A percentile compares a stretch with the other conserved stretches of the same genome.
Conservation (phyloP, 805 yeast species). For the Candida berthetii region DNA sequence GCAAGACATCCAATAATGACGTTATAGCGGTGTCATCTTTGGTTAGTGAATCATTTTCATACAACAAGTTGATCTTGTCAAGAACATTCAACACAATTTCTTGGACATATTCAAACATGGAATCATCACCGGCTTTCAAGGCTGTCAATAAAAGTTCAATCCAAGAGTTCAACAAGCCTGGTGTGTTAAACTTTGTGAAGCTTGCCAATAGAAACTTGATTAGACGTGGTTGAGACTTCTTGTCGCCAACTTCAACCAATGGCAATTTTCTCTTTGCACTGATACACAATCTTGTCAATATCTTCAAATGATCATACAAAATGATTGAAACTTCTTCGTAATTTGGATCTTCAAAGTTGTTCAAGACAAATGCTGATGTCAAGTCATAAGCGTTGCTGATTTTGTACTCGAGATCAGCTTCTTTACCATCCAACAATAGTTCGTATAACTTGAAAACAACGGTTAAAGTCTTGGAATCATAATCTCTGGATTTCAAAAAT, state of each 20-base stretch:
- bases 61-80: slow-evolving; percentile 13
- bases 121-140: slow-evolving; percentile 17
- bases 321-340: slow-evolving; percentile 15
- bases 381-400: slow-evolving; percentile 35
- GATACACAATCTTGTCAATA: slow-evolving; percentile 11
- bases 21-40: slow-evolving; percentile 39
- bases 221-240: slow-evolving; percentile 11
- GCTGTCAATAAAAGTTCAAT: slow-evolving; percentile 12
- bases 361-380: slow-evolving; percentile 19
- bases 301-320: slow-evolving; percentile 16
- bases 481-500: slow-evolving; percentile 32
- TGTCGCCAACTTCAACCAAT: slow-evolving; percentile 8
- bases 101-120: slow-evolving; percentile 17
- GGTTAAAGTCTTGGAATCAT: slow-evolving; percentile 31
- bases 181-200: slow-evolving; percentile 14
- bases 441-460: slow-evolving; percentile 39
- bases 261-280: slow-evolving; percentile 11
- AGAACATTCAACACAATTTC: slow-evolving; percentile 15
- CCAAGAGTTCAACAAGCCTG: slow-evolving; percentile 16
- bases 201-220: slow-evolving; percentile 16
- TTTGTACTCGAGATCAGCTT: slow-evolving; percentile 40
- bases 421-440: slow-evolving; percentile 50
- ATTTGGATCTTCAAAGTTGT: background rate
- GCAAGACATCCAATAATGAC: slow-evolving; percentile 49
- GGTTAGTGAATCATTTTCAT: slow-evolving; percentile 8